A percentile compares a stretch with the other conserved stretches of the same genome.
Conservation (phyloP, 371 early-diverging fungal genomes). For the Circinella umbellata region DNA sequence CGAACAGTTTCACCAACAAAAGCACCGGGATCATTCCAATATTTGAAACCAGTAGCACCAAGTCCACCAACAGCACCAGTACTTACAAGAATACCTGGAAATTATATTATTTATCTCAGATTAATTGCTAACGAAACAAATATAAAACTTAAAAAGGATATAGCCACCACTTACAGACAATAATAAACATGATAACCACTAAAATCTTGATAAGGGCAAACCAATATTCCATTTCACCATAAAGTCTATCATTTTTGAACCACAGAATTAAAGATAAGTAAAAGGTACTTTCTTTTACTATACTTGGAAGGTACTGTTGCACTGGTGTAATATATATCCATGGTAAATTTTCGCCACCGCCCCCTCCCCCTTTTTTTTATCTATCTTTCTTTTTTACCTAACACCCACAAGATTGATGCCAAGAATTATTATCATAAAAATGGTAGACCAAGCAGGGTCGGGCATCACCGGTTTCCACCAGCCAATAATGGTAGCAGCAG, state of each 20-base stretch:
- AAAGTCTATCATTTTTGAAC: conserved; percentile 37
- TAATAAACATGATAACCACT: conserved; percentile 71
- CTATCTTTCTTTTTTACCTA: conserved; percentile 21
- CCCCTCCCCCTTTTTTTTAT: background rate
- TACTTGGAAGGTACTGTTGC: too few species aligned
- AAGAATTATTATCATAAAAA: conserved; percentile 62
- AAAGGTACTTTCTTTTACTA: too few species aligned
- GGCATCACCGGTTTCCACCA: conserved; percentile 73
- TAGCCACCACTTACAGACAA: conserved; percentile 52
- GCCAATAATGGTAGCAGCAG: conserved; percentile 77
- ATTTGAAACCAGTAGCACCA: conserved; percentile 59
- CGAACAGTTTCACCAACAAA: conserved; percentile 47
- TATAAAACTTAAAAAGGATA: background rate
- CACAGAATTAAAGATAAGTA: too few species aligned
- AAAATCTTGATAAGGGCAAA: conserved; percentile 75
- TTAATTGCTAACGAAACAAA: conserved; percentile 23
- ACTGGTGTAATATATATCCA: too few species aligned
- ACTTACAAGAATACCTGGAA: conserved; percentile 59
- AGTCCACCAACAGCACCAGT: conserved; percentile 67
- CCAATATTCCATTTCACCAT: conserved; percentile 81
- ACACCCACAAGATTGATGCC: conserved; percentile 64
- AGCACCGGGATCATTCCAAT: conserved; percentile 78
- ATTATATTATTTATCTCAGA: too few species aligned
- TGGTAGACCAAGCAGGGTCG: conserved; percentile 63
- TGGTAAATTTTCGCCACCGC: too few species aligned